phyloP scores from a whole-genome alignment of 768 basidiomycete genomes.

The Suillus ampliporus region DNA sequence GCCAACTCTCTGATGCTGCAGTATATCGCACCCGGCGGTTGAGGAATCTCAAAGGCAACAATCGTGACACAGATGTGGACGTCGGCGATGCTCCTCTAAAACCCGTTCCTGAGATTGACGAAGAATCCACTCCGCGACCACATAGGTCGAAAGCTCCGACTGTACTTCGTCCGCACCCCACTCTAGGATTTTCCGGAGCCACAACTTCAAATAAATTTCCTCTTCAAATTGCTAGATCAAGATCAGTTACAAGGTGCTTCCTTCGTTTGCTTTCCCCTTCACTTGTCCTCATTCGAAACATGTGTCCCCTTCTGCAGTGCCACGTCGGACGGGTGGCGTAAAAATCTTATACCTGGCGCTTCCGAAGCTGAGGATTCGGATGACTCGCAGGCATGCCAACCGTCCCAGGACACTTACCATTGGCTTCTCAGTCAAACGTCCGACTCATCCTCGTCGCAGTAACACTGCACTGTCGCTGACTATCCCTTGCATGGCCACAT shows the following conservation, averaged over 20 bases:
- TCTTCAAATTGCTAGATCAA: constrained; percentile 25
- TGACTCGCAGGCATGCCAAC: constrained; percentile 18
- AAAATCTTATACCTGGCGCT: constrained; percentile 11
- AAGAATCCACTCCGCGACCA: constrained; percentile 34
- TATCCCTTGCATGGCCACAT: not conserved
- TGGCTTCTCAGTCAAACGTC: constrained; percentile 25
- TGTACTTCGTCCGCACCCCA: not conserved
- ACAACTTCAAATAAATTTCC: constrained; percentile 14
- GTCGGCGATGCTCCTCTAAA: not conserved
- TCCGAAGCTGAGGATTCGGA: constrained; percentile 27
- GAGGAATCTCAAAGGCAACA: not conserved
- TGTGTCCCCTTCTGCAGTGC: constrained; percentile 3
- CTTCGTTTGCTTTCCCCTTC: not conserved
- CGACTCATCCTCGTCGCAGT: constrained; percentile 4
- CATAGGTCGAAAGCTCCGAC: constrained; percentile 7
- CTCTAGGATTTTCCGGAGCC: not conserved
- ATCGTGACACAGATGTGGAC: not conserved
- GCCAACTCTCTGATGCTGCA: not conserved
- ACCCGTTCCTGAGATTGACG: constrained; percentile 15
- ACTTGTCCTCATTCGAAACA: not conserved
- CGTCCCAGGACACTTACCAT: not conserved
- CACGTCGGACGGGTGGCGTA: constrained; percentile 17
- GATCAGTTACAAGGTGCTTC: constrained; percentile 20
- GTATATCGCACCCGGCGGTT: not conserved
- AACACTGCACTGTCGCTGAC: not conserved